These are phyloP conservation scores for Alternaria sp. DNA, from an alignment of 2,329 filamentous ascomycete genomes.

Conservation along the genomic window DNA sequence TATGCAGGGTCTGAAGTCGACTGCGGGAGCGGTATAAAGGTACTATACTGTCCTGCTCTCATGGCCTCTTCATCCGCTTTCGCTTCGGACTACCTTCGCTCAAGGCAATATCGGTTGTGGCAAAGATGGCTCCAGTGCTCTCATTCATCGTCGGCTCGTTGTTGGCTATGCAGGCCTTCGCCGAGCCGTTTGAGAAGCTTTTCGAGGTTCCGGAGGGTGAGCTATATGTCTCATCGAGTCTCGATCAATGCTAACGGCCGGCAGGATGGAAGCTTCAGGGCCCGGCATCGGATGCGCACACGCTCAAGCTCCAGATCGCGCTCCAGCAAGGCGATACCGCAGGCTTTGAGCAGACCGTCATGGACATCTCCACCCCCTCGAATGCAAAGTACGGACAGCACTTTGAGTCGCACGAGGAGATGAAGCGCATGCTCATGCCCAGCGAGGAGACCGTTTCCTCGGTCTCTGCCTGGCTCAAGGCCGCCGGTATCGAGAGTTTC, in stretches of 20 bases:
- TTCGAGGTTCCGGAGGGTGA: slow-evolving; percentile 32
- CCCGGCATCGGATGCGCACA: slow-evolving; percentile 27
- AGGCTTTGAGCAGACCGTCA: slow-evolving; percentile 51
- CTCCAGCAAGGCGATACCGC: slow-evolving; percentile 42
- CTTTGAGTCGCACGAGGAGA: slow-evolving; percentile 53
- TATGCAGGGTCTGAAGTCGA: slow-evolving; percentile 1
- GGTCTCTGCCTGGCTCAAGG: slow-evolving; percentile 57
- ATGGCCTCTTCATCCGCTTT: slow-evolving; percentile 10
- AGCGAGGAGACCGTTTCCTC: slow-evolving; percentile 47
- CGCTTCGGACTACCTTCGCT: slow-evolving; percentile 17
- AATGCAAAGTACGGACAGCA: slow-evolving; percentile 60
- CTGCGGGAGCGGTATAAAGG: slow-evolving; percentile 4
- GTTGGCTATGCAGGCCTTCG: slow-evolving; percentile 31
- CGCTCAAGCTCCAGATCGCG: slow-evolving; percentile 42
- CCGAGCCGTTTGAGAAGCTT: slow-evolving; percentile 39
- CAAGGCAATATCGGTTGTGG: slow-evolving; percentile 20
- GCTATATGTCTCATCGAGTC: background rate
- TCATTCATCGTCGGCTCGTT: slow-evolving; percentile 35
- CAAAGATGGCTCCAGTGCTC: slow-evolving; percentile 34
- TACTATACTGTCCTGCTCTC: background rate
- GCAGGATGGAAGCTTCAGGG: slow-evolving; percentile 36
- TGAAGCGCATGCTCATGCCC: slow-evolving; percentile 55
- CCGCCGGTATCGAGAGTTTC: slow-evolving; percentile 49
- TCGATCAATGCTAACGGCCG: background rate
- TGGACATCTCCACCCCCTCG: slow-evolving; percentile 57